Percentiles rank a stretch among this genome's conserved stretches.
Evolutionary conservation across 345 rosid genomes (phyloP).

Genomic region (Sonneratia caseolaris): DNA sequence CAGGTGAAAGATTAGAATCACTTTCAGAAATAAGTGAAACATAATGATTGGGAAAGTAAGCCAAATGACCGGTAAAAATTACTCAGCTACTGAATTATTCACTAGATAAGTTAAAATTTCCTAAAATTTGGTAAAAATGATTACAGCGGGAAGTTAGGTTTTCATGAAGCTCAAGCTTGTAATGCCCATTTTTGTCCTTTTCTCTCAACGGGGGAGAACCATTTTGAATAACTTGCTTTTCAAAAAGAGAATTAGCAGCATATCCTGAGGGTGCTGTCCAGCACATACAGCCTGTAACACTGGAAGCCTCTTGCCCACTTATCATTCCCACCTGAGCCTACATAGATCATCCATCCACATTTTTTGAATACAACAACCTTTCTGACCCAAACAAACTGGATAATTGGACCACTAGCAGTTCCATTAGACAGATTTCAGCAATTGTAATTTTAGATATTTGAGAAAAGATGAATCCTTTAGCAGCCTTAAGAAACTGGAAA

Average conservation of each 20-base stretch:
- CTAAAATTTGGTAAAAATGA: constrained; percentile 37
- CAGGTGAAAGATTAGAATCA: no score
- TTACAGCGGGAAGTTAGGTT: constrained; percentile 91
- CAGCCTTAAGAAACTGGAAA: no score
- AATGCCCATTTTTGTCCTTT: constrained; percentile 98
- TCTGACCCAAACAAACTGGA: background rate
- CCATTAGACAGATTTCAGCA: background rate
- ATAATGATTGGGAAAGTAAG: no score
- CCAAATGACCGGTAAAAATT: no score
- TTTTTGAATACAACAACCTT: constrained; percentile 39
- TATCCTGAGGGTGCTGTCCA: constrained; percentile 53
- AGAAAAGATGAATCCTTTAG: no score
- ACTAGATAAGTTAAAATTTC: background rate
- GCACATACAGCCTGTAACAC: constrained; percentile 67
- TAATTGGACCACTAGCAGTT: background rate
- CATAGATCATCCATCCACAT: constrained; percentile 71
- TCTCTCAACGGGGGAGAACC: constrained; percentile 85
- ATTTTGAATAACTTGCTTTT: constrained; percentile 47
- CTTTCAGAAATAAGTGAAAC: no score
- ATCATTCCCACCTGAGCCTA: constrained; percentile 98
- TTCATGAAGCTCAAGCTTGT: constrained; percentile 90
- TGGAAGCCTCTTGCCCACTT: constrained; percentile 86
- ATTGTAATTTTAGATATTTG: background rate
- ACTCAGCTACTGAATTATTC: no score
- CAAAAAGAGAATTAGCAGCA: constrained; percentile 28